Percentiles rank a stretch among this genome's conserved stretches.
phyloP scores from a whole-genome alignment of 2,329 filamentous ascomycete genomes.

The Diplodia sapinea region DNA sequence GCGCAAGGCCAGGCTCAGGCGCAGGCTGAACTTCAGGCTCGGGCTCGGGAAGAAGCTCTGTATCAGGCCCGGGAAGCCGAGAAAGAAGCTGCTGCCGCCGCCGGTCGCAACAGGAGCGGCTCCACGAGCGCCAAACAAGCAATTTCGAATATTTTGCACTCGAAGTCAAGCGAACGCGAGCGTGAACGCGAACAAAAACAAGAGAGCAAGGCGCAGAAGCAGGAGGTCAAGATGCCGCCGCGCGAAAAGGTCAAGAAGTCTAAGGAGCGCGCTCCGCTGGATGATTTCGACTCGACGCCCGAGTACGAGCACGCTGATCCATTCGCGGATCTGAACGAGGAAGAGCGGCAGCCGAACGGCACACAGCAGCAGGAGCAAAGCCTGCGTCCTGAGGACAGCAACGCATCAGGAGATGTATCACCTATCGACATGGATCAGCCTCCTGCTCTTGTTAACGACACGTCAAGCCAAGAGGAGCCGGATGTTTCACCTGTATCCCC shows the following conservation, averaged over 20 bases:
- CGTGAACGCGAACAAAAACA: constrained; percentile 20
- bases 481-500: constrained; percentile 41
- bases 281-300: constrained; percentile 70
- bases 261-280: constrained; percentile 68
- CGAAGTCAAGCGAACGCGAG: constrained; percentile 20
- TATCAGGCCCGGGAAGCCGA: constrained; percentile 18
- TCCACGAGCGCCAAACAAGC: constrained; percentile 28
- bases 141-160: constrained; percentile 29
- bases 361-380: constrained; percentile 27
- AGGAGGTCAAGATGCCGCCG: constrained; percentile 45
- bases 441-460: constrained; percentile 72
- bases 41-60: constrained; percentile 7
- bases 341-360: constrained; percentile 39
- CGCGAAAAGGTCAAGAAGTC: constrained; percentile 64
- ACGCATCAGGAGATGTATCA: constrained; percentile 22
- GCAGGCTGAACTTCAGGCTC: constrained; percentile 10
- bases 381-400: constrained; percentile 21
- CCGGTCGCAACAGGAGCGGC: constrained; percentile 21
- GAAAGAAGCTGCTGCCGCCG: neutral
- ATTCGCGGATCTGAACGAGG: constrained; percentile 47
- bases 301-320: constrained; percentile 55
- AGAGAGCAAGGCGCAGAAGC: constrained; percentile 27
- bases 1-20: constrained; percentile 13
- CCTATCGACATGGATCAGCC: constrained; percentile 50
- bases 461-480: constrained; percentile 69